A percentile compares a stretch with the other conserved stretches of the same genome.
phyloP scores from a whole-genome alignment of 2,329 filamentous ascomycete genomes.

The Pyrenophora graminea region DNA sequence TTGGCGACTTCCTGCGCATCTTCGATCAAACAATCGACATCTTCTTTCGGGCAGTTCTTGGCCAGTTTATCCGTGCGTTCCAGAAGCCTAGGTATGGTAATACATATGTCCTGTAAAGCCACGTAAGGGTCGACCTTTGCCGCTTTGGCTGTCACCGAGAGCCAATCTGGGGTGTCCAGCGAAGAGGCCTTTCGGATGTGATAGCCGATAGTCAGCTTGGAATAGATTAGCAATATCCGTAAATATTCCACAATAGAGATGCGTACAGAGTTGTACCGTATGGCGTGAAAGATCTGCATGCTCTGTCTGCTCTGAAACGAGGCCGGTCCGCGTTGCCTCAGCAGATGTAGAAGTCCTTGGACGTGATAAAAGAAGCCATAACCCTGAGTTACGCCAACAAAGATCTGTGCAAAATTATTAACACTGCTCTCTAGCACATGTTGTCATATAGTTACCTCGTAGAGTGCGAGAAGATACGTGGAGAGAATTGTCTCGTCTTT shows the following conservation, averaged over 20 bases:
- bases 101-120: constrained; percentile 39
- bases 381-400: constrained; percentile 40
- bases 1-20: constrained; percentile 33
- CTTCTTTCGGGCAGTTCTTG: constrained; percentile 5
- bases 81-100: constrained; percentile 41
- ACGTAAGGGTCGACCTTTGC: constrained; percentile 42
- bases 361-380: constrained; percentile 46
- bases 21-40: constrained; percentile 31
- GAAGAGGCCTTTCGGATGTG: constrained; percentile 43
- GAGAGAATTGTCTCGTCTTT: constrained; percentile 44
- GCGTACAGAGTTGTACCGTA: constrained; percentile 42
- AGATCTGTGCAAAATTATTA: constrained; percentile 30
- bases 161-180: constrained; percentile 41
- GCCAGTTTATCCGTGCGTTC: constrained; percentile 37
- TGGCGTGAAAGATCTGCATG: constrained; percentile 42
- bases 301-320: constrained; percentile 37
- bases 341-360: constrained; percentile 40
- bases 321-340: constrained; percentile 39
- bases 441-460: constrained; percentile 28
- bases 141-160: constrained; percentile 35
- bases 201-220: constrained; percentile 41
- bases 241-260: background rate
- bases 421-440: background rate
- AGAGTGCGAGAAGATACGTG: constrained; percentile 42
- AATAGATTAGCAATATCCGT: constrained; percentile 10